These are phyloP conservation scores for Nepenthes mirabilis DNA, from an alignment of 148 eudicot genomes.

Conservation along the genomic window DNA sequence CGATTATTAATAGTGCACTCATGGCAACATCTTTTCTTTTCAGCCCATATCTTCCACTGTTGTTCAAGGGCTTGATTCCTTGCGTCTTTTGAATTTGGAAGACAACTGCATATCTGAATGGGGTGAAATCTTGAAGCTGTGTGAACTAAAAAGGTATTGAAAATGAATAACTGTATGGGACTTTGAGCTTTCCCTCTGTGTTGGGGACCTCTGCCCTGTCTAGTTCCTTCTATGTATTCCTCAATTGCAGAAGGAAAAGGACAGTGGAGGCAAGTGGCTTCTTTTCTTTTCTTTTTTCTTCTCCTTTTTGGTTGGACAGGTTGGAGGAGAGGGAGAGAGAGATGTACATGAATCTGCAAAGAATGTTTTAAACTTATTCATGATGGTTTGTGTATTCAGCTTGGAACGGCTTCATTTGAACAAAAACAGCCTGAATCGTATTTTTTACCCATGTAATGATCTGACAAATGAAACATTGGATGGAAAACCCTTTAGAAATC, in stretches of 20 bases:
- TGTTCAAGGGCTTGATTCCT: slow-evolving; percentile 67
- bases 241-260: no score
- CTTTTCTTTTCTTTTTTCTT: not conserved
- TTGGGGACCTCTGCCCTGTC: not conserved
- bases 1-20: no score
- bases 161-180: not conserved
- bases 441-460: slow-evolving; percentile 44
- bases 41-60: slow-evolving; percentile 44
- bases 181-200: not conserved
- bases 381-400: slow-evolving; percentile 22
- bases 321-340: not conserved
- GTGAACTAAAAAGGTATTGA: slow-evolving; percentile 48
- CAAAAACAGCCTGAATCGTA: slow-evolving; percentile 43
- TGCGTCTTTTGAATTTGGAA: slow-evolving; percentile 68
- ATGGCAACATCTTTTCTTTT: not conserved
- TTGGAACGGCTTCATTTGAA: slow-evolving; percentile 83
- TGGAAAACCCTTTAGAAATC: slow-evolving; percentile 41
- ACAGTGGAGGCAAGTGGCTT: not conserved
- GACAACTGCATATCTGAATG: slow-evolving; percentile 70
- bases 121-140: slow-evolving; percentile 76
- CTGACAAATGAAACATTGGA: slow-evolving; percentile 12
- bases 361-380: not conserved
- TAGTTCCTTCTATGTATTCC: not conserved
- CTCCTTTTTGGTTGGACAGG: not conserved
- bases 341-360: not conserved